Evolutionary conservation across 1,139 yeast genomes (phyloP).

Genomic region (Zygoascus meyerae): DNA sequence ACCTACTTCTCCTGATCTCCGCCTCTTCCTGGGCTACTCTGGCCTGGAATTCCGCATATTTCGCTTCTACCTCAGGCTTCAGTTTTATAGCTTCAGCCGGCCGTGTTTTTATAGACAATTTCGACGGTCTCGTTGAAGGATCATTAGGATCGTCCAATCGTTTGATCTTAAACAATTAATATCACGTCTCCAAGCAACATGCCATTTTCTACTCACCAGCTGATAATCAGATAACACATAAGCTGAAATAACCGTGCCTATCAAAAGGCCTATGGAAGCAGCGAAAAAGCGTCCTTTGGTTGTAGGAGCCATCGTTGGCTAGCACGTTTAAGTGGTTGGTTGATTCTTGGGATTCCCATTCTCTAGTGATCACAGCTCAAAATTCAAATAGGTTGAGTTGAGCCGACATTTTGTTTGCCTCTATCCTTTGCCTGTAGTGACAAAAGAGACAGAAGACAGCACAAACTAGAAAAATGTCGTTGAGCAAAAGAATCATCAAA

Average conservation of each 20-base stretch:
- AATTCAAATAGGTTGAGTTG: neutral
- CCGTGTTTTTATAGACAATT: slow-evolving; percentile 32
- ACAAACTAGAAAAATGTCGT: slow-evolving; percentile 14
- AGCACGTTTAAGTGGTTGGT: neutral
- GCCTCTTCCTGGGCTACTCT: slow-evolving; percentile 12
- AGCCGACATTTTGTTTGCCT: neutral
- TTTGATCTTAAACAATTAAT: slow-evolving; percentile 16
- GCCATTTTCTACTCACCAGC: slow-evolving; percentile 23
- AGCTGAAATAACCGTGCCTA: slow-evolving; percentile 30
- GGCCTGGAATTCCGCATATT: slow-evolving; percentile 4
- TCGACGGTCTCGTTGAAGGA: slow-evolving; percentile 23
- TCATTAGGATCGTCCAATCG: slow-evolving; percentile 32
- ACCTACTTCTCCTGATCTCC: neutral
- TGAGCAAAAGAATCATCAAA: slow-evolving; percentile 83
- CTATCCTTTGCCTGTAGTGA: neutral
- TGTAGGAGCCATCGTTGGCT: slow-evolving; percentile 17
- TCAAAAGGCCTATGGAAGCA: slow-evolving; percentile 28
- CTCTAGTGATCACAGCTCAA: neutral
- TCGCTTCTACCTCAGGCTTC: slow-evolving; percentile 32
- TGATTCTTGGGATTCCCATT: neutral
- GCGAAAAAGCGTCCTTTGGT: slow-evolving; percentile 33
- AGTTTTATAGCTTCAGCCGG: slow-evolving; percentile 34
- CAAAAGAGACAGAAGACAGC: neutral
- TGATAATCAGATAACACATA: slow-evolving; percentile 33
- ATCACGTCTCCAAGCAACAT: neutral